Percentiles rank a stretch among this genome's conserved stretches.
These are phyloP conservation scores for Sapria himalayana DNA, from an alignment of 345 rosid species.

Conservation along the genomic window DNA sequence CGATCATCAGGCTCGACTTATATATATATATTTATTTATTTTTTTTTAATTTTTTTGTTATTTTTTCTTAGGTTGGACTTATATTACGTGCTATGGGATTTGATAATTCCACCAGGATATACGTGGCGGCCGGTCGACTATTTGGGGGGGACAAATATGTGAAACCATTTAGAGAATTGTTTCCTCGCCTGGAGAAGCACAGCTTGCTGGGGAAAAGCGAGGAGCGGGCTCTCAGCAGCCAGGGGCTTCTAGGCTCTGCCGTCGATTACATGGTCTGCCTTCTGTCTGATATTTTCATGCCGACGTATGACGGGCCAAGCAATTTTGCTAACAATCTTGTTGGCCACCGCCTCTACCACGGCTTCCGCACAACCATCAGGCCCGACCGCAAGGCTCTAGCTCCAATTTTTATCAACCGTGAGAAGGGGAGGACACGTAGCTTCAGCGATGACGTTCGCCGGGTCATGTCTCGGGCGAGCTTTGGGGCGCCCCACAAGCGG, in stretches of 20 bases:
- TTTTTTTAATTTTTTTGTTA: not conserved
- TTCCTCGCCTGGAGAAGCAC: conserved; percentile 85
- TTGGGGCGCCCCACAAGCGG: conserved; percentile 89
- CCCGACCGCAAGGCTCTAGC: conserved; percentile 91
- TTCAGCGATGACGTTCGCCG: conserved; percentile 71
- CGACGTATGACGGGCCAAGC: conserved; percentile 98
- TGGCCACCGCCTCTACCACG: conserved; percentile 93
- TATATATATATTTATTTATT: not conserved
- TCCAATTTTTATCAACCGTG: conserved; percentile 54
- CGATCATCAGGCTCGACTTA: too few relatives aligned
- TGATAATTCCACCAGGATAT: conserved; percentile 73
- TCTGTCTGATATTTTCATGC: conserved; percentile 88
- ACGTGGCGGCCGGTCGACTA: conserved; percentile 86
- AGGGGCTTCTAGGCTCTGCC: conserved; percentile 82
- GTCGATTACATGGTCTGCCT: conserved; percentile 99
- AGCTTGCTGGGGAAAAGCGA: conserved; percentile 65
- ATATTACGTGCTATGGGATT: conserved; percentile 76
- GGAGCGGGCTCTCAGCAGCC: conserved; percentile 40
- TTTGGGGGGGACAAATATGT: conserved; percentile 87
- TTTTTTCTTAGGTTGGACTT: conserved; percentile 51
- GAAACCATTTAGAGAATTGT: conserved; percentile 60
- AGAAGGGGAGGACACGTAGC: conserved; percentile 38
- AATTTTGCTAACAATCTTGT: conserved; percentile 96
- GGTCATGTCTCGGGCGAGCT: conserved; percentile 67
- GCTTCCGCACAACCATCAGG: conserved; percentile 83